Base-by-base conservation (phyloP, 768 basidiomycete species). In the Gymnopilus junonius region DNA sequence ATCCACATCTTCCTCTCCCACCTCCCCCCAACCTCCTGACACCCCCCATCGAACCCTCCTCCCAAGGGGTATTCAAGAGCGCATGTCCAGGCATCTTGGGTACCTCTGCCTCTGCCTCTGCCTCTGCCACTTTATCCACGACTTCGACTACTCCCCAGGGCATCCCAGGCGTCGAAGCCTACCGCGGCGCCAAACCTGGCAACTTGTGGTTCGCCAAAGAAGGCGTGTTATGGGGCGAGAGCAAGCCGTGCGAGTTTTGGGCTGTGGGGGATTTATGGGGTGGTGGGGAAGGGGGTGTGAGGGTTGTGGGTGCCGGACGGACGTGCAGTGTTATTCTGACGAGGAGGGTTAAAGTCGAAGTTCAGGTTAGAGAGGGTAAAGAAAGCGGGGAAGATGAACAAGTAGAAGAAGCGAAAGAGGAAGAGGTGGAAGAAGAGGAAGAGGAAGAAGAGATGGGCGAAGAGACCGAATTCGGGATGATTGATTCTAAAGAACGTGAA, bases 211-310 rank as follows among this genome's bases (percentile, higher is more conserved):
- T 93, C 79, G 78, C 89, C 48, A 75, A 80, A 40, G 77, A 79
- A 23, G 92, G 91, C 6, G 80, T 93, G 15, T 80, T 93, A 8
- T 90, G 89, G 85, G 90, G 88, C 23, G 88, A 92, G 70, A 85
- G 83, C 69, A 90, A 89, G 65, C 90, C 90, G 2, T 91, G 89
- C 69, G 89, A 91, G 66, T 93, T 91, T 69, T 93, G 91, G 87
- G 75, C 87, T 3, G 74, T 89, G 23, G 78, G 81, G 46, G 85
- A 88, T 65, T 73, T 93, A n/a, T 71, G 83, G 17, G 74, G 78
- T 55, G 82, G 78, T 61, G n/a, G n/a, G n/a, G 72, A 69, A 25
- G 85, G 85, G 20, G 87, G 81, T 15, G 76, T 86, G 71, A 66
- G 85, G 51, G 72, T 90, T 23, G 76, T 88, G 48, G 88, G 87